phyloP scores from a whole-genome alignment of 2,329 filamentous ascomycete genomes.

The Pestalotiopsis sp. region DNA sequence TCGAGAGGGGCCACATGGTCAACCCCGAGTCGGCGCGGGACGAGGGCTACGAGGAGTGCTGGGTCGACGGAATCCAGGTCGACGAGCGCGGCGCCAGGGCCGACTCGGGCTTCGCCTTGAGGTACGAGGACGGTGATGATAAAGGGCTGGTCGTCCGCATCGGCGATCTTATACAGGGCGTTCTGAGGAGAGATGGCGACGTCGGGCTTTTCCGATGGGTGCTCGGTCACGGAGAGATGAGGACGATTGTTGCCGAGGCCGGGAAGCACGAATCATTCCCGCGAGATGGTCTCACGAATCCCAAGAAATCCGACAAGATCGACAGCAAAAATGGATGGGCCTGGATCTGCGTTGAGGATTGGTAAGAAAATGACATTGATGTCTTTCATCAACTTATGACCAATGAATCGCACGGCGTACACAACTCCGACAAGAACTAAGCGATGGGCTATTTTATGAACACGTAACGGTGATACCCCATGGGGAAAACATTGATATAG shows the following conservation, averaged over 20 bases:
- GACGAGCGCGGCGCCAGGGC: not conserved
- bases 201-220: constrained; percentile 3
- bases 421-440: too few species aligned
- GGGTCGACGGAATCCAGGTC: constrained; percentile 7
- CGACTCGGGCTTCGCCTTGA: constrained; percentile 10
- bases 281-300: not conserved
- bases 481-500: too few species aligned
- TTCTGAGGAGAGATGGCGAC: not conserved
- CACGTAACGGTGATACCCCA: too few species aligned
- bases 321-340: not conserved
- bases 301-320: not conserved
- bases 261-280: not conserved
- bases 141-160: constrained; percentile 8
- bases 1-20: constrained; percentile 61
- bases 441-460: too few species aligned
- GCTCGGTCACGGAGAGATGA: not conserved
- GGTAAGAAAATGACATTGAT: not conserved
- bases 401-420: too few species aligned
- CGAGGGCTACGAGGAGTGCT: constrained; percentile 15
- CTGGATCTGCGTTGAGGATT: not conserved
- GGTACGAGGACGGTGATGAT: not conserved
- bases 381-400: too few species aligned
- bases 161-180: constrained; percentile 5
- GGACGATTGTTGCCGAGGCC: not conserved
- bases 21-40: constrained; percentile 52